Conservation (phyloP, 306 rosid genomes). For the Fragaria ananassa region DNA sequence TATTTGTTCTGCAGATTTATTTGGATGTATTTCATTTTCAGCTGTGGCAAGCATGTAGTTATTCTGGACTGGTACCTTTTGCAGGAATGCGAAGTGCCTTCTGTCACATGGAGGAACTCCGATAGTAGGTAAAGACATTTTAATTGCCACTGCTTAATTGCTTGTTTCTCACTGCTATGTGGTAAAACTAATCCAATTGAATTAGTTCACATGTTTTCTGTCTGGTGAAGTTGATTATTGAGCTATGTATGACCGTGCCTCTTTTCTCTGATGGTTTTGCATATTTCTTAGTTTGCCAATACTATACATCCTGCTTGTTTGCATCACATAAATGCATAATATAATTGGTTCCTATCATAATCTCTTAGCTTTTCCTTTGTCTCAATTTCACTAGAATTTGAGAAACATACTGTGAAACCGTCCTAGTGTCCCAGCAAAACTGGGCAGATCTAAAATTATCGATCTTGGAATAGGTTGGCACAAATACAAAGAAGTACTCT, state of each 20-base stretch:
- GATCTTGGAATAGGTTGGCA: neutral
- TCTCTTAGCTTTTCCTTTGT: neutral
- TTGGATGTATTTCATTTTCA: slow-evolving; percentile 15
- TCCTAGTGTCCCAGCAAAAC: neutral
- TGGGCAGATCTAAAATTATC: neutral
- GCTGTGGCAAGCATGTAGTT: neutral
- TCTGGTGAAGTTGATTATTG: neutral
- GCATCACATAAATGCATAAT: neutral
- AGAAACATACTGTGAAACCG: neutral
- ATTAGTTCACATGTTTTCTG: neutral
- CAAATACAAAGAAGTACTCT: neutral
- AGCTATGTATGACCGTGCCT: neutral
- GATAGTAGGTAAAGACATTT: slow-evolving; percentile 50
- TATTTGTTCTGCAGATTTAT: slow-evolving; percentile 15
- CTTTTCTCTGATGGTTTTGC: neutral
- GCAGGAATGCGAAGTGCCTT: slow-evolving; percentile 60
- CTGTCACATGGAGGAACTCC: slow-evolving; percentile 39
- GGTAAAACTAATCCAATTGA: neutral
- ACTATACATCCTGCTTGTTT: neutral
- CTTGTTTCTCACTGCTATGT: neutral
- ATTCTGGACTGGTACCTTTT: slow-evolving; percentile 23
- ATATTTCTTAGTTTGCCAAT: neutral
- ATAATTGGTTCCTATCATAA: neutral
- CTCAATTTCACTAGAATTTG: neutral
- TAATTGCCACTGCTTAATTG: neutral